phyloP scores from a whole-genome alignment of 169 alveolate genomes.

The Blepharisma undulans region DNA sequence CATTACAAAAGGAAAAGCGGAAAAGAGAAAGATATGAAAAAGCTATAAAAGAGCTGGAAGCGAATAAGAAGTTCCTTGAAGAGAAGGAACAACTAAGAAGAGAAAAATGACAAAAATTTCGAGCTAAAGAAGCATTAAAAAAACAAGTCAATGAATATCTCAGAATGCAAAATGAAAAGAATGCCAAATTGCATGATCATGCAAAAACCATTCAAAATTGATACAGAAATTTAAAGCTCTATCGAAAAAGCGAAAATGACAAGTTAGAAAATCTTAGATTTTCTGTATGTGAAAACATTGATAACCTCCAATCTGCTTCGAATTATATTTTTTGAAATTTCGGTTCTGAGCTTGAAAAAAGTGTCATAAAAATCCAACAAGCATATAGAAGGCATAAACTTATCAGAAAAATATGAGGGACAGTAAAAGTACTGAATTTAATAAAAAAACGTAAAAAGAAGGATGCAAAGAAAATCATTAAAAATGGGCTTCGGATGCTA shows the following conservation, averaged over 20 bases:
- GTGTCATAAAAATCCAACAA: neutral
- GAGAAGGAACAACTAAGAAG: neutral
- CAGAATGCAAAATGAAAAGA: neutral
- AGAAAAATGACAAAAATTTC: neutral
- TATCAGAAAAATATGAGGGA: neutral
- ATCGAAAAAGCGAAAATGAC: neutral
- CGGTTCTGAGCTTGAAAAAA: neutral
- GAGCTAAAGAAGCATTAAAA: neutral
- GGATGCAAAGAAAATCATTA: neutral
- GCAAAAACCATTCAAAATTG: neutral
- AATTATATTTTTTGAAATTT: no score
- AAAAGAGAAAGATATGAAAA: neutral
- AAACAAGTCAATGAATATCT: neutral
- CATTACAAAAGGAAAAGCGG: neutral
- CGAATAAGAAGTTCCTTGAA: neutral
- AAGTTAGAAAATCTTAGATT: neutral
- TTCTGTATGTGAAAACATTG: neutral
- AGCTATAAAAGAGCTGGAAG: neutral
- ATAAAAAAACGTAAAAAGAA: neutral
- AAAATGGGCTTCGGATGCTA: neutral
- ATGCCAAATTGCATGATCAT: neutral
- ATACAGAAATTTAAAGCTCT: neutral
- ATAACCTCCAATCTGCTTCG: neutral
- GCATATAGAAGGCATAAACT: neutral
- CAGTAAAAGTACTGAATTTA: neutral